Base-by-base conservation (phyloP, 345 rosid genomes). In the Eucalyptus curtisii region DNA sequence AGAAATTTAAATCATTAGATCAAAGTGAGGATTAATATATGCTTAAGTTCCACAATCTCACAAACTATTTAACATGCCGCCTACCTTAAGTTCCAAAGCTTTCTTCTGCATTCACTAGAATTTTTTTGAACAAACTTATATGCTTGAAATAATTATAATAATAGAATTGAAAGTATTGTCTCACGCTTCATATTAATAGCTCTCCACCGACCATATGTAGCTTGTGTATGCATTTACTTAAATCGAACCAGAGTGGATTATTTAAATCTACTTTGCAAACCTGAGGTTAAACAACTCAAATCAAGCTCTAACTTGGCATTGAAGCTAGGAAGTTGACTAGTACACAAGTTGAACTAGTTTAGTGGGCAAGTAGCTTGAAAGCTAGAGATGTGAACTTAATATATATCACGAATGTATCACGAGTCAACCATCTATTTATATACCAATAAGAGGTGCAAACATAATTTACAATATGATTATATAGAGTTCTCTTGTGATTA, bases 1-100 rank as follows among this genome's bases (percentile, higher is more conserved):
- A 20, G 4, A 31, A 40, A 76, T 17, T 33, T 68, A 68, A 33
- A 68, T 13, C 11, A 33, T 9, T 22, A 40, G 2, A 40, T 76
- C 30, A 40, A 76, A 17, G 80, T 4, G 0, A 0, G 2, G 0
- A 31, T 31, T 8, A 66, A 16, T 8, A 66, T 31, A 31, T 17
- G 44, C 57, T 20, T 52, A 52, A 52, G 57, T 52, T 52, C 57
- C 57, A 52, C 57, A 20, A 52, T 52, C 57, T 52, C 57, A 52
- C 57, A 3, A 10, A 71, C 22, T 40, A 71, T 19, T 71, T 71
- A 33, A 71, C 45, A 71, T 71, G 25, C 81, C 4, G 13, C 81
- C 25, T 17, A 71, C 45, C 81, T 71, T 33, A 71, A 19, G 44
- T 33, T 71, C 44, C 81, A 71, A 71, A 71, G 25, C 33, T 71